Percentiles rank a stretch among this genome's conserved stretches.
phyloP scores from a whole-genome alignment of 1,284 basidiomycete species.

The Puccinia novopanici region DNA sequence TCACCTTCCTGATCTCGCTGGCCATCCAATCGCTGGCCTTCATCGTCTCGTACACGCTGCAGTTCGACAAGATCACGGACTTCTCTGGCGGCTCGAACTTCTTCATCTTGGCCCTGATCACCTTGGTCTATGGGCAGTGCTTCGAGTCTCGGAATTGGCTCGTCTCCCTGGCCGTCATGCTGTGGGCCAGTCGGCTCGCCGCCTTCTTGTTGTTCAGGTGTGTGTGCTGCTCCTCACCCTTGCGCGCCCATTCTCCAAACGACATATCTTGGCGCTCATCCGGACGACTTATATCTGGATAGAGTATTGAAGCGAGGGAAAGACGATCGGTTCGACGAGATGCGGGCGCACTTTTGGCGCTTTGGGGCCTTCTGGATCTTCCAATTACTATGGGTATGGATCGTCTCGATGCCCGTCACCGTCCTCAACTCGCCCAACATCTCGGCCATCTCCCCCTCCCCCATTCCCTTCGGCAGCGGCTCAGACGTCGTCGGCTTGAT shows the following conservation, averaged over 20 bases:
- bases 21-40: constrained; percentile 71
- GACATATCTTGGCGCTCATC: no score
- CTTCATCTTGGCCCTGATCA: constrained; percentile 66
- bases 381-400: constrained; percentile 69
- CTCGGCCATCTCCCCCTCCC: constrained; percentile 60
- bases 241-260: no score
- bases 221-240: constrained; percentile 56
- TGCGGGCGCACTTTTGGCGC: constrained; percentile 69
- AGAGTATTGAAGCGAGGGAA: constrained; percentile 70
- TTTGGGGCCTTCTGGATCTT: constrained; percentile 65
- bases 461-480: constrained; percentile 67
- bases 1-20: constrained; percentile 70
- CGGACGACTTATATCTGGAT: no score
- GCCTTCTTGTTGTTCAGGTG: constrained; percentile 65
- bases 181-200: constrained; percentile 65
- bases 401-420: constrained; percentile 67
- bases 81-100: constrained; percentile 67
- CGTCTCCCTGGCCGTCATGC: constrained; percentile 66
- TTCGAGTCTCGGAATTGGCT: constrained; percentile 63
- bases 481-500: constrained; percentile 72
- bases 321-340: constrained; percentile 70
- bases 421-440: constrained; percentile 72
- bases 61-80: constrained; percentile 70
- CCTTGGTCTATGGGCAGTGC: constrained; percentile 65
- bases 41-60: constrained; percentile 67